phyloP scores from a whole-genome alignment of 306 rosid genomes.

The Styphnolobium japonicum region DNA sequence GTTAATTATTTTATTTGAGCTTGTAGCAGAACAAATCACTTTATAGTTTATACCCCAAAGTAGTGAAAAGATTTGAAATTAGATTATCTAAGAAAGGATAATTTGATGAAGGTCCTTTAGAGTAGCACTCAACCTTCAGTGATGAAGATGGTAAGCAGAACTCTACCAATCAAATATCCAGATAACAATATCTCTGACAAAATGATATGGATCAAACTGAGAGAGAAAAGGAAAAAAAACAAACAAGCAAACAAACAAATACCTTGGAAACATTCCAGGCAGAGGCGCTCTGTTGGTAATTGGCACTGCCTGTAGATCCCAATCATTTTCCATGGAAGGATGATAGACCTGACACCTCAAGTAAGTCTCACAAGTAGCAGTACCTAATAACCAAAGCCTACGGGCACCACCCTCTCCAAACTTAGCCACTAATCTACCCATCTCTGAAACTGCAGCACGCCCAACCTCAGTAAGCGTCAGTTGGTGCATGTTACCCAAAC shows the following conservation, averaged over 20 bases:
- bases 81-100: not conserved
- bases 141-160: not conserved
- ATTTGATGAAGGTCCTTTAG: not conserved
- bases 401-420: slow-evolving; percentile 55
- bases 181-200: not conserved
- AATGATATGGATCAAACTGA: not conserved
- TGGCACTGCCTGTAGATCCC: slow-evolving; percentile 98
- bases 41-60: not conserved
- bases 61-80: not conserved
- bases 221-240: not conserved
- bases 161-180: not conserved
- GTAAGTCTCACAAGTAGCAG: slow-evolving; percentile 96
- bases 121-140: not conserved
- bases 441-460: slow-evolving; percentile 71
- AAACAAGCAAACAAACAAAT: too few species aligned
- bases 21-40: not conserved
- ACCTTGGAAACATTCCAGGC: slow-evolving; percentile 78
- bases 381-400: slow-evolving; percentile 82
- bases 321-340: slow-evolving; percentile 93
- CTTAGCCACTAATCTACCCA: slow-evolving; percentile 61
- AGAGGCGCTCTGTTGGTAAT: slow-evolving; percentile 64
- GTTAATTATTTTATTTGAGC: not conserved
- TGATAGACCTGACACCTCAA: slow-evolving; percentile 99
- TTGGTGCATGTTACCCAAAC: slow-evolving; percentile 52
- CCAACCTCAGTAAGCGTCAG: slow-evolving; percentile 67